Evolutionary conservation across 768 basidiomycete genomes (phyloP).

Genomic region (Lentinula sp.): DNA sequence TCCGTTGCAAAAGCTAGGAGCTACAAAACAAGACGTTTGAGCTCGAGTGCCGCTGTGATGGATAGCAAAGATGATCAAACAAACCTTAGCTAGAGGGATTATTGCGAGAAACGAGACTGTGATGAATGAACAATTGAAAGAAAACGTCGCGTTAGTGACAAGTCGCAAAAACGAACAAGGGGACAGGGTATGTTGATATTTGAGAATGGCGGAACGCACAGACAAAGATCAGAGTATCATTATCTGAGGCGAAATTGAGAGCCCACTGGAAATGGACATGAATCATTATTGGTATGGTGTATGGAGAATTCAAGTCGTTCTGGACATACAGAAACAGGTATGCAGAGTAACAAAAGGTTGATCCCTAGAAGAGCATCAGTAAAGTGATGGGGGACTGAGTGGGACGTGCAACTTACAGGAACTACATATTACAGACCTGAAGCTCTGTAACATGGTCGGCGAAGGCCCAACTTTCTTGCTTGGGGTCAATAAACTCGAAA

Average conservation of each 20-base stretch:
- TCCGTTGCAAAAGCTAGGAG: slow-evolving; percentile 63
- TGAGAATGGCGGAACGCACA: slow-evolving; percentile 24
- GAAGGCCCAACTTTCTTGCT: slow-evolving; percentile 32
- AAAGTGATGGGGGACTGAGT: not conserved
- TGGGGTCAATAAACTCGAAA: slow-evolving; percentile 28
- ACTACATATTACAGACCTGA: slow-evolving; percentile 46
- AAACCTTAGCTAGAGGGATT: slow-evolving; percentile 55
- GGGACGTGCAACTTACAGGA: slow-evolving; percentile 41
- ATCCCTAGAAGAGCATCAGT: not conserved
- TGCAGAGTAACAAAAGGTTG: not conserved
- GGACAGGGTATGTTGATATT: not conserved
- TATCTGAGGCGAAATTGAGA: slow-evolving; percentile 33
- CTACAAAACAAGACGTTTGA: slow-evolving; percentile 16
- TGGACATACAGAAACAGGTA: slow-evolving; percentile 15
- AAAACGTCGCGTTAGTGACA: not conserved
- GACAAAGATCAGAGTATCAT: slow-evolving; percentile 42
- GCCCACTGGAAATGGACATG: slow-evolving; percentile 36
- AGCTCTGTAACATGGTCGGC: slow-evolving; percentile 39
- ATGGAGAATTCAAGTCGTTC: slow-evolving; percentile 9
- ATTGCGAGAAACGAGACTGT: slow-evolving; percentile 55
- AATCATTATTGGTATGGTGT: not conserved
- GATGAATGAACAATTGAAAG: not conserved
- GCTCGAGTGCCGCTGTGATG: not conserved
- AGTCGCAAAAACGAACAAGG: not conserved
- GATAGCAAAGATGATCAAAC: not conserved